Conservation (phyloP, 371 early-diverging fungal species). For the Chytridiales sp. region DNA sequence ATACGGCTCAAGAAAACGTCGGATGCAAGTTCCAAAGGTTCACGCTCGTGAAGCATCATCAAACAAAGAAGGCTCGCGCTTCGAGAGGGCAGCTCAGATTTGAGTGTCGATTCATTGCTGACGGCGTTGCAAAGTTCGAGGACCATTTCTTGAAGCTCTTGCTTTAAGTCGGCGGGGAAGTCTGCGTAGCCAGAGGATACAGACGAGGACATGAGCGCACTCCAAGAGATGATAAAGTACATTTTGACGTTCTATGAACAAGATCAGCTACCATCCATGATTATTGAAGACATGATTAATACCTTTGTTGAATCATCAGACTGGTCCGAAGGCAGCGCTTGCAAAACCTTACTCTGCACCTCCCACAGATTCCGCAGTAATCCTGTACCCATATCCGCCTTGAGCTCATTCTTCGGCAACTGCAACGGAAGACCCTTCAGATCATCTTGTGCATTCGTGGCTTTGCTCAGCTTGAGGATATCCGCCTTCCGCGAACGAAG, state of each 20-base stretch:
- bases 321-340: too few species aligned
- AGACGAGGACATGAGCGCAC: too few species aligned
- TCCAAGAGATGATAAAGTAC: too few species aligned
- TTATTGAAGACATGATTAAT: too few species aligned
- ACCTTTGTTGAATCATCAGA: too few species aligned
- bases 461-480: neutral
- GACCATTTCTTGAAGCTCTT: too few species aligned
- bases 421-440: neutral
- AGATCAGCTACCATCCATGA: too few species aligned
- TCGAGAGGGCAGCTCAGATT: neutral
- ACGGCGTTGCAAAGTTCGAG: slow-evolving; percentile 9
- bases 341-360: too few species aligned
- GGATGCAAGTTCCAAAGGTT: slow-evolving; percentile 27
- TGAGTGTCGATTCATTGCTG: neutral
- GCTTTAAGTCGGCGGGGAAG: too few species aligned
- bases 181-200: too few species aligned
- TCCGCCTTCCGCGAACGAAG: slow-evolving; percentile 12
- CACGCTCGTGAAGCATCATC: neutral
- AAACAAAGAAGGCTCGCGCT: neutral
- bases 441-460: neutral
- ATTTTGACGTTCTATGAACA: too few species aligned
- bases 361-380: slow-evolving; percentile 21
- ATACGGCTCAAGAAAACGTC: slow-evolving; percentile 55
- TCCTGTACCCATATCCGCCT: neutral
- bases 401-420: neutral